Conservation (phyloP, 768 basidiomycete species). For the Trametes elegans region DNA sequence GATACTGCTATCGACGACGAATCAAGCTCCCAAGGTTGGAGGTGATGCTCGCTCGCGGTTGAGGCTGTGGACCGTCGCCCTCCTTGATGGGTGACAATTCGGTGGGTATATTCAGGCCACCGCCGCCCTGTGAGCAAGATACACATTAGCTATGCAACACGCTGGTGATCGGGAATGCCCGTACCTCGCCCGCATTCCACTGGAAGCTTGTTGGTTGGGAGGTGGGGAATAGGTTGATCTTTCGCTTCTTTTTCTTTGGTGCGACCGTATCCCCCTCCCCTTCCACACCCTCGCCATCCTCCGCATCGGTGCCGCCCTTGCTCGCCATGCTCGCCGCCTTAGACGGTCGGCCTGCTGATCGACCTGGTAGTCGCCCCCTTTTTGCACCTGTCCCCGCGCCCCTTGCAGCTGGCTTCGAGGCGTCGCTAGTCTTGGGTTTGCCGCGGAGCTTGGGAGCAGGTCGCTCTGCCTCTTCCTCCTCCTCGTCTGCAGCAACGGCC, state of each 20-base stretch:
- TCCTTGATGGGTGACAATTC: slow-evolving; percentile 66
- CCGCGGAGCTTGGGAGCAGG: slow-evolving; percentile 9
- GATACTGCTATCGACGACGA: slow-evolving; percentile 13
- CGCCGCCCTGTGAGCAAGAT: slow-evolving; percentile 31
- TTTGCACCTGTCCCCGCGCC: not conserved
- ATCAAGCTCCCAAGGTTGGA: slow-evolving; percentile 5
- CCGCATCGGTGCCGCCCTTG: not conserved
- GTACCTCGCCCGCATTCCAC: slow-evolving; percentile 44
- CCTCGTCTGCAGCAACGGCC: not conserved
- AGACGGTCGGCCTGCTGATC: not conserved
- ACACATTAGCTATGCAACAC: no score
- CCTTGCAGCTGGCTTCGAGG: not conserved
- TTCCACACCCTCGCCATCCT: not conserved
- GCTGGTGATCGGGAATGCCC: no score
- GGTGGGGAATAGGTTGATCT: slow-evolving; percentile 58
- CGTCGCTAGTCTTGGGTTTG: slow-evolving; percentile 6
- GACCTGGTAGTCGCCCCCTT: slow-evolving; percentile 7
- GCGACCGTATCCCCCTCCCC: slow-evolving; percentile 27
- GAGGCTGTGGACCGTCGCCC: slow-evolving; percentile 46
- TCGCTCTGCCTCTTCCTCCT: not conserved
- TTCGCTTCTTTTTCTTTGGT: slow-evolving; percentile 68
- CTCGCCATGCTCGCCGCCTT: not conserved
- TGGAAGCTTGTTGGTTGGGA: slow-evolving; percentile 41
- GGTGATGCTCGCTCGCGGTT: slow-evolving; percentile 25
- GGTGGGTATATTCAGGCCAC: slow-evolving; percentile 61